Evolutionary conservation across 805 yeast species (phyloP).

Genomic region (Schwanniomyces polymorphus): DNA sequence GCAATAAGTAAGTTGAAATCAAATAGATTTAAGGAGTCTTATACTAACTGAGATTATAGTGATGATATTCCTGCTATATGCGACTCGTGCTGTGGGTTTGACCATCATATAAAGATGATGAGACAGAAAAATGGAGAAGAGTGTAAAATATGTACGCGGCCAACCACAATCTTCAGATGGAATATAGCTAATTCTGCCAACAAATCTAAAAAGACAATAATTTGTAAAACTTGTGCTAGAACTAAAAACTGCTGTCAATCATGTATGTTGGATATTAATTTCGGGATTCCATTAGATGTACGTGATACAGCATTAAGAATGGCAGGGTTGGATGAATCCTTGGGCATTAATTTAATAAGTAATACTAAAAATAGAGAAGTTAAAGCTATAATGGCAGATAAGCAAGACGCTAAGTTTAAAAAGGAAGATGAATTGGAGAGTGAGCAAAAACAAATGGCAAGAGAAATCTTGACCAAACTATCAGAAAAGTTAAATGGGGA

Average conservation of each 20-base stretch:
- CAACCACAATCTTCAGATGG: conserved; percentile 84
- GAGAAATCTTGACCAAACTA: conserved; percentile 51
- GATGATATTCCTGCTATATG: conserved; percentile 64
- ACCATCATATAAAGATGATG: conserved; percentile 67
- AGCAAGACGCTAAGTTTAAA: conserved; percentile 51
- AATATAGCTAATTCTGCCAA: conserved; percentile 39
- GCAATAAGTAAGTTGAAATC: not conserved
- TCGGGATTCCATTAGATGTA: conserved; percentile 74
- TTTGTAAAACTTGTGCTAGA: conserved; percentile 80
- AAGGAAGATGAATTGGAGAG: conserved; percentile 9
- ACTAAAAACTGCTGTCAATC: conserved; percentile 83
- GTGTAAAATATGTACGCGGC: conserved; percentile 82
- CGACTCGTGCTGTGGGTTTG: conserved; percentile 67
- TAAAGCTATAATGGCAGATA: conserved; percentile 44
- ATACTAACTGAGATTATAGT: not conserved
- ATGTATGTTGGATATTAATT: conserved; percentile 80
- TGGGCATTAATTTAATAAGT: conserved; percentile 11
- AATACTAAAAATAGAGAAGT: conserved; percentile 30
- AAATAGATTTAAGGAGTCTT: not conserved
- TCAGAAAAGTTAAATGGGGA: conserved; percentile 29
- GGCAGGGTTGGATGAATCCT: conserved; percentile 48
- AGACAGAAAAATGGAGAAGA: conserved; percentile 72
- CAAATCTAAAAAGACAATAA: conserved; percentile 57
- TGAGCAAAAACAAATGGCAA: conserved; percentile 35
- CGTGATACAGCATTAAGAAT: conserved; percentile 79